These are phyloP conservation scores for Astraeus odoratus DNA, from an alignment of 768 basidiomycete genomes.

Conservation along the genomic window DNA sequence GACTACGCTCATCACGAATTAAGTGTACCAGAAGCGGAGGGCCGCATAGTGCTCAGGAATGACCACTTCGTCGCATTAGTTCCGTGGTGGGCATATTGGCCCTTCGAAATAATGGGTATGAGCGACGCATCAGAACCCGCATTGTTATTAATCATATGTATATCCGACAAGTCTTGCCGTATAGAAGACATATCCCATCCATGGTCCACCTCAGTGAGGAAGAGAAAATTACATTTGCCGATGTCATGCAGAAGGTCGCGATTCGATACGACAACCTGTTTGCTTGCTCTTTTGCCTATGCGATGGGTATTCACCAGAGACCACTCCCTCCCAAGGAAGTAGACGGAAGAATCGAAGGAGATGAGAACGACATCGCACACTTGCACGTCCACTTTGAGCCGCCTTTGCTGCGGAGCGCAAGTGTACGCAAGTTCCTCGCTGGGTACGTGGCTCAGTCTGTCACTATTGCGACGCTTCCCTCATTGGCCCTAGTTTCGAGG, in stretches of 20 bases:
- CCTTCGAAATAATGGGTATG: constrained; percentile 74
- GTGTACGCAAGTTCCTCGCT: constrained; percentile 82
- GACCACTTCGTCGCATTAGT: constrained; percentile 79
- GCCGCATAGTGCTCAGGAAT: constrained; percentile 65
- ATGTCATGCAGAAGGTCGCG: constrained; percentile 57
- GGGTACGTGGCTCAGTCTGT: constrained; percentile 45
- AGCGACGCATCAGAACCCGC: no score
- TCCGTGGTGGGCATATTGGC: constrained; percentile 96
- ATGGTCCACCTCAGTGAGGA: constrained; percentile 49
- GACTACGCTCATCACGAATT: constrained; percentile 73
- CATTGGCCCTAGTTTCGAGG: constrained; percentile 56
- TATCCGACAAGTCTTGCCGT: constrained; percentile 53
- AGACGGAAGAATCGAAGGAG: constrained; percentile 23
- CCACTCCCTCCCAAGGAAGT: constrained; percentile 42
- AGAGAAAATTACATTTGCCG: constrained; percentile 61
- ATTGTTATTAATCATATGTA: constrained; percentile 5
- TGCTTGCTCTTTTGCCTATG: constrained; percentile 85
- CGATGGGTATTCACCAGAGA: constrained; percentile 90
- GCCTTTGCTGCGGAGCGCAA: constrained; percentile 75
- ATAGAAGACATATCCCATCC: constrained; percentile 72
- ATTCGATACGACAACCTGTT: constrained; percentile 76
- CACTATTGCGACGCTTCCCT: neutral
- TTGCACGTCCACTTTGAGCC: constrained; percentile 85
- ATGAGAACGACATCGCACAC: constrained; percentile 58
- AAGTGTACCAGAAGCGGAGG: constrained; percentile 30